These are phyloP conservation scores for Pulchroboletus neoregius DNA, from an alignment of 1,284 basidiomycete species.

Conservation along the genomic window DNA sequence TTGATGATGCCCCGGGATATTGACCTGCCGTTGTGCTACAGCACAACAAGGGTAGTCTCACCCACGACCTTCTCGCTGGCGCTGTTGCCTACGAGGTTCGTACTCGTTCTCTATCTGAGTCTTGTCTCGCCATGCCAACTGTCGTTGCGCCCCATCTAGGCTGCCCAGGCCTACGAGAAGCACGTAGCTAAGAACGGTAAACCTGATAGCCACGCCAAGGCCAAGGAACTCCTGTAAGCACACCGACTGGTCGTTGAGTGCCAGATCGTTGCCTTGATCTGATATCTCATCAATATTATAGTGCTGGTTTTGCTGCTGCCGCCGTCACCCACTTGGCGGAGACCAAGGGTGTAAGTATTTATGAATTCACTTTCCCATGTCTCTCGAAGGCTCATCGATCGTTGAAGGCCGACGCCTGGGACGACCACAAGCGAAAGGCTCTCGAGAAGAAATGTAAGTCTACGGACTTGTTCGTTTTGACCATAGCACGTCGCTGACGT, in stretches of 20 bases:
- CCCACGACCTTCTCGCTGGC: conserved; percentile 19
- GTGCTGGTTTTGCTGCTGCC: conserved; percentile 16
- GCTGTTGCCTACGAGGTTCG: conserved; percentile 18
- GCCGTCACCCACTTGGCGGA: conserved; percentile 13
- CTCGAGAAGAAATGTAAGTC: conserved; percentile 4
- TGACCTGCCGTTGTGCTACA: conserved; percentile 1
- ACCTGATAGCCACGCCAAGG: conserved; percentile 16
- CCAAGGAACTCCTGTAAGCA: conserved; percentile 17
- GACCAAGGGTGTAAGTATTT: conserved; percentile 23
- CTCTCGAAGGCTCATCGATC: neutral
- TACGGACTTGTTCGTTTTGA: neutral
- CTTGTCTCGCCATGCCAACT: neutral
- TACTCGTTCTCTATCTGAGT: neutral
- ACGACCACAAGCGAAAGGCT: neutral
- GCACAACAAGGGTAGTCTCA: conserved; percentile 11
- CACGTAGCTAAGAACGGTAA: conserved; percentile 11
- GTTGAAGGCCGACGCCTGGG: conserved; percentile 12
- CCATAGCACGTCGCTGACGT: too few species aligned
- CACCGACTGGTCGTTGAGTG: neutral
- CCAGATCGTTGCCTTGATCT: neutral
- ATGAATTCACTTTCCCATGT: neutral
- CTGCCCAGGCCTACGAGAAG: conserved; percentile 13
- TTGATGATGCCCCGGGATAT: neutral
- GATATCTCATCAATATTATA: conserved; percentile 1
- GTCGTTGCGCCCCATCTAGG: conserved; percentile 1